Base-by-base conservation (phyloP, 2,329 filamentous ascomycete species). In the Colletotrichum caudatum region DNA sequence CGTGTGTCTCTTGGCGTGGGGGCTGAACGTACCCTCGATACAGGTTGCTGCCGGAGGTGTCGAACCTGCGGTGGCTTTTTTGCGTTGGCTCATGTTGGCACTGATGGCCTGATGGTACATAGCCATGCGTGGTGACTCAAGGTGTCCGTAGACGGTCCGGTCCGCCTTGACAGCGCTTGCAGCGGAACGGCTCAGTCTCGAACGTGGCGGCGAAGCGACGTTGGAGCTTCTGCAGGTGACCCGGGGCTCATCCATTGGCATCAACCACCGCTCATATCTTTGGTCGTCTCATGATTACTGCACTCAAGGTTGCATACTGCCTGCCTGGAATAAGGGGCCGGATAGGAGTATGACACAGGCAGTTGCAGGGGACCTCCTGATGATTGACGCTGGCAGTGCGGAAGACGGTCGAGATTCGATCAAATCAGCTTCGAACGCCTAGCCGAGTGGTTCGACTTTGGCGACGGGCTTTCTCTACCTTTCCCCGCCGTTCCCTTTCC, bases 1-100 rank as follows among this genome's bases (percentile, higher is more conserved):
- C 14, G 11, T 46, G 63, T 50, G 18, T 44, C 1, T 44, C 23
- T 51, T 33, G 54, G 54, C 53, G 54, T 59, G 53, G 63, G 63
- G 63, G 54, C 41, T 23, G 18, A 62, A 20, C 39, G 53, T 51
- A 20, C 33, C 44, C 44, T 61, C 35, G 58, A 18, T 33, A 37
- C 23, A n/a, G 18, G 14, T 37, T 20, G 12, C 9, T 37, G 53
- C 9, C 20, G 23, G 60, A 26, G 35, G 60, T 48, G 60, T 53
- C 23, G 35, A 23, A 18, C n/a, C 48, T 48, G 48, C 48, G 11
- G 6, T 7, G 11, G 9, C 3, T 39, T 39, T 3, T 37, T 50
- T n/a, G 29, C 58, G 29, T 50, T n/a, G 20, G 20, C 3, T 4
- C 3, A 23, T 50, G 11, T 50, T 35, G 14, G 29, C 46, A 16